Evolutionary conservation across 108 stramenopile species (phyloP).

Genomic region (Cyclotella baltica): DNA sequence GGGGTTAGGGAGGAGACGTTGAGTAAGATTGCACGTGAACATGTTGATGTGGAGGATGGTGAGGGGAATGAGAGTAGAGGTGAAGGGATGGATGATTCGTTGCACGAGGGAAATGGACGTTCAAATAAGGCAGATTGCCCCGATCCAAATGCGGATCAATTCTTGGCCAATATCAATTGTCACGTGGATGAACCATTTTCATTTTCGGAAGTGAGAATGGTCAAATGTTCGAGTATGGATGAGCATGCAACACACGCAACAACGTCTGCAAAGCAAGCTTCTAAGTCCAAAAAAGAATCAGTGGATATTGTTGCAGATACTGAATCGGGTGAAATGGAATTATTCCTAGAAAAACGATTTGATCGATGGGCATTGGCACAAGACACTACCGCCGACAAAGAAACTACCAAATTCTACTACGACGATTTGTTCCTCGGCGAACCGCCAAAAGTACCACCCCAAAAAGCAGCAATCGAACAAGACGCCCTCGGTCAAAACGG

Average conservation of each 20-base stretch:
- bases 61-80: neutral
- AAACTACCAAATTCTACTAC: conserved; percentile 54
- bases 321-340: conserved; percentile 72
- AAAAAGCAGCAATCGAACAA: neutral
- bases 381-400: neutral
- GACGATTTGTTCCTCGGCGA: conserved; percentile 62
- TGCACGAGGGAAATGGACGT: neutral
- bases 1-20: neutral
- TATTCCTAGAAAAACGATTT: conserved; percentile 56
- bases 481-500: neutral
- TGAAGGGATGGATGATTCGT: neutral
- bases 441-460: conserved; percentile 4
- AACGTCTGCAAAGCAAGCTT: neutral
- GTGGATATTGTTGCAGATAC: neutral
- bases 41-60: neutral
- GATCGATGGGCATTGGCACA: conserved; percentile 36
- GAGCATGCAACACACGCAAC: neutral
- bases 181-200: conserved; percentile 43
- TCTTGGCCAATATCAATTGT: conserved; percentile 24
- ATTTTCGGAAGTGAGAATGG: conserved; percentile 50
- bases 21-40: neutral
- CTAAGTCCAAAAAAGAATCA: conserved; percentile 7
- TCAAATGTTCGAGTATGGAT: conserved; percentile 31
- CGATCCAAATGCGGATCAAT: no score
- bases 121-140: neutral